A percentile compares a stretch with the other conserved stretches of the same genome.
phyloP scores from a whole-genome alignment of 2,329 filamentous ascomycete species.

The Rhytidhysteron rufulum region DNA sequence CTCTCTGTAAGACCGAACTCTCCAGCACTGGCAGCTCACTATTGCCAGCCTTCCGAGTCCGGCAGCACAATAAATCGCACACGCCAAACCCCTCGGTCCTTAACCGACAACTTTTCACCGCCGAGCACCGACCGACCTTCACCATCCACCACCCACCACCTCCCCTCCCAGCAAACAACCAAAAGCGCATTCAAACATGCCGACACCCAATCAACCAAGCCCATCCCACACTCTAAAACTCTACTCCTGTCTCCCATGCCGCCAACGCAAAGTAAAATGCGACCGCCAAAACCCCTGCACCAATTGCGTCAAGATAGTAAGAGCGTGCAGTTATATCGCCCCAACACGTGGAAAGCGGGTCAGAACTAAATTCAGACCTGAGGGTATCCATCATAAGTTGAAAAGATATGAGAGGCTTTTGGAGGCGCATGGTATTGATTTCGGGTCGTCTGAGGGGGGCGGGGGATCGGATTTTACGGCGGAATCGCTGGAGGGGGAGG shows the following conservation, averaged over 20 bases:
- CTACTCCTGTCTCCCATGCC: conserved; percentile 2
- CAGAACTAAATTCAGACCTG: conserved; percentile 10
- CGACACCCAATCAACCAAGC: too few species aligned
- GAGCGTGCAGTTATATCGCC: conserved; percentile 20
- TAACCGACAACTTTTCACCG: not conserved
- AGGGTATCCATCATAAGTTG: conserved; percentile 14
- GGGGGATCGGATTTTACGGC: conserved; percentile 9
- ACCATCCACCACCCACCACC: too few species aligned
- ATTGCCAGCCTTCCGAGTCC: too few species aligned
- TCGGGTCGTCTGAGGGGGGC: conserved; percentile 19
- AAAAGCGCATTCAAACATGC: too few species aligned
- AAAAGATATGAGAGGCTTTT: conserved; percentile 20
- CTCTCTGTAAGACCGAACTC: too few species aligned
- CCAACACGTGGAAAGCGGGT: conserved; percentile 11
- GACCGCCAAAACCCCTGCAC: conserved; percentile 34
- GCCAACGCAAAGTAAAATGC: conserved; percentile 35
- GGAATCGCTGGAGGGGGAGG: conserved; percentile 8
- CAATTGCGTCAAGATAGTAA: conserved; percentile 25
- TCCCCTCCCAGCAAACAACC: too few species aligned
- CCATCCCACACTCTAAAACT: too few species aligned
- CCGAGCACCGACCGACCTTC: conserved; percentile 1
- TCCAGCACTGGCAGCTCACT: too few species aligned
- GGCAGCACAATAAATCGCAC: too few species aligned
- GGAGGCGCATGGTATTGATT: conserved; percentile 14
- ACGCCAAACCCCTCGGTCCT: conserved; percentile 2